Base-by-base conservation (phyloP, 108 stramenopile species). In the Cyclostephanos invisitatus region DNA sequence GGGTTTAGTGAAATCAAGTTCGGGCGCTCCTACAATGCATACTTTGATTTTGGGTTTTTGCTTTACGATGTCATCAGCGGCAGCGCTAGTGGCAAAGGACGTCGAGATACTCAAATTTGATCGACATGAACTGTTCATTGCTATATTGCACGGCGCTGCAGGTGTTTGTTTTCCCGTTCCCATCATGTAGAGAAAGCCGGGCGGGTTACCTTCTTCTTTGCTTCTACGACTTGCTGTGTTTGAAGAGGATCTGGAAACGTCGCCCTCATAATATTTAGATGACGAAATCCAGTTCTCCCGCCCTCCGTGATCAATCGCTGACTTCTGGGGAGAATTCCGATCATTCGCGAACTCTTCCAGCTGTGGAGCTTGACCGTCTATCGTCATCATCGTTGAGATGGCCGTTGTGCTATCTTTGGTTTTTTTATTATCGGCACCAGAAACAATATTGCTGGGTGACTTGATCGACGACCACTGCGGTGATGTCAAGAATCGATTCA, bases 21-120 rank as follows among this genome's bases (percentile, higher is more conserved):
- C 28, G 7, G 56, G 56, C 14, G 56, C 56, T 12, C 56, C 56
- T 5, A 35, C 29, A 6, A 57, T 57, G 10, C 56, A 11, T 57
- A 57, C 32, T 57, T 57, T 57, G 27, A 57, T 25, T 32, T 57
- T 57, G 24, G 56, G 17, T 17, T 27, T n/a, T 29, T 32, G 27
- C 56, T 10, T 7, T 29, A 11, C 56, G 32, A 7, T 2, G 2
- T 35, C 29, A 29, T 27, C 14, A 0, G 0, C 56, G 56, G 17
- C 9, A 29, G 56, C 12, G 55, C 27, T 56, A 5, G 12, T 25
- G 27, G 55, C 24, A 5, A 27, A 5, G 17, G 11, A n/a, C 20
- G 56, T 35, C 25, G 53, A 1, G 12, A 27, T 54, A 18, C 27
- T 54, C 29, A n/a, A 29, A 20, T 12, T 11, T 35, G 27, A 4